These are phyloP conservation scores for Ophiostoma piceae DNA, from an alignment of 2,329 filamentous ascomycete species.

Conservation along the genomic window DNA sequence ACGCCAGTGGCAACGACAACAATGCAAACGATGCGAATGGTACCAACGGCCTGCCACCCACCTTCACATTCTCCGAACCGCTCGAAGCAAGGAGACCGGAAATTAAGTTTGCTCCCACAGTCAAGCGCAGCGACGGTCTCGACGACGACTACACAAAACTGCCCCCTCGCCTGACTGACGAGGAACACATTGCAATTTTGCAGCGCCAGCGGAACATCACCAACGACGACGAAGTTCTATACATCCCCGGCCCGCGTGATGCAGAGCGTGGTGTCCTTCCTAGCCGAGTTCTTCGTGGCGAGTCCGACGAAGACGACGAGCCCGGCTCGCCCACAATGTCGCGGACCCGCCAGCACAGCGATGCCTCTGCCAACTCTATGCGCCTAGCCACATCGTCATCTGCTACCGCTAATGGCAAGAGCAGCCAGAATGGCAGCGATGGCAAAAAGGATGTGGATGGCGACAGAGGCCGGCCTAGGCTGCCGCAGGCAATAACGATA, in stretches of 20 bases:
- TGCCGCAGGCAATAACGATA: constrained; percentile 58
- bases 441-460: constrained; percentile 5
- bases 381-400: constrained; percentile 22
- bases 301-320: constrained; percentile 36
- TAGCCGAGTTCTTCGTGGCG: constrained; percentile 41
- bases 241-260: constrained; percentile 88
- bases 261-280: constrained; percentile 78
- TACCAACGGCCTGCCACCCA: constrained; percentile 14
- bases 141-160: constrained; percentile 45
- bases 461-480: constrained; percentile 5
- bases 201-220: constrained; percentile 73
- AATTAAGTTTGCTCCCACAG: constrained; percentile 65
- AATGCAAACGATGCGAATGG: neutral
- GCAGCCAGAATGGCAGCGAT: neutral
- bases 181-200: constrained; percentile 82
- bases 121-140: constrained; percentile 55
- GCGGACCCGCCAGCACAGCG: constrained; percentile 21
- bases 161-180: constrained; percentile 54
- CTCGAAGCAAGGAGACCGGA: constrained; percentile 36
- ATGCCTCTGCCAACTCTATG: constrained; percentile 35
- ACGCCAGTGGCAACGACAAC: neutral
- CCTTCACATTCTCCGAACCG: constrained; percentile 25
- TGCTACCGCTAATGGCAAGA: constrained; percentile 2
- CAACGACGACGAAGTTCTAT: constrained; percentile 63
- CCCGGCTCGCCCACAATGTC: neutral